Percentiles rank a stretch among this genome's conserved stretches.
These are phyloP conservation scores for Xylaria sp. DNA, from an alignment of 2,329 filamentous ascomycete genomes.

Conservation along the genomic window DNA sequence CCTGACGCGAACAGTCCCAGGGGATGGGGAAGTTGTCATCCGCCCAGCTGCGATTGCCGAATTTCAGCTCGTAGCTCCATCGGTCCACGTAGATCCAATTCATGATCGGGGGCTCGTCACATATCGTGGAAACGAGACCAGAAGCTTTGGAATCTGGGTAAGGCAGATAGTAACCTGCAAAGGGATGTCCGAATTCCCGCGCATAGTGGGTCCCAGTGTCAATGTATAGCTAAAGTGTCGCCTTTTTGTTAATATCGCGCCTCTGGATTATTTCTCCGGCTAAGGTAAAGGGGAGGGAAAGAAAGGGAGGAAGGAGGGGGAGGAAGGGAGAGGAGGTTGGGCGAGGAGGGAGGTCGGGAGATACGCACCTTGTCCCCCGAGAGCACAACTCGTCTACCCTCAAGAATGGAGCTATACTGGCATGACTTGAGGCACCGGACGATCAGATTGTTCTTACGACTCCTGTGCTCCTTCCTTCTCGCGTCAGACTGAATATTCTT, in stretches of 20 bases:
- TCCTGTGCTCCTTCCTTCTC: conserved; percentile 59
- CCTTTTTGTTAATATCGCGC: conserved; percentile 5
- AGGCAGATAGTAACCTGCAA: conserved; percentile 66
- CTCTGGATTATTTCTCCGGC: not conserved
- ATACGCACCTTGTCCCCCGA: conserved; percentile 55
- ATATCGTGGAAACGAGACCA: conserved; percentile 60
- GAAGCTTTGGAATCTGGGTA: conserved; percentile 61
- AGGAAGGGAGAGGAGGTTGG: not conserved
- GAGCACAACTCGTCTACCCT: conserved; percentile 58
- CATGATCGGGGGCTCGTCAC: conserved; percentile 59
- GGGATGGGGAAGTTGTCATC: conserved; percentile 58
- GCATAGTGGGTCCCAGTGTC: conserved; percentile 55
- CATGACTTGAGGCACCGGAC: conserved; percentile 61
- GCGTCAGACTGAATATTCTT: conserved; percentile 59
- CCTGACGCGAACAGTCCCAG: conserved; percentile 63
- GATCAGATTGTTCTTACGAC: conserved; percentile 59
- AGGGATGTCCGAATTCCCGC: conserved; percentile 58
- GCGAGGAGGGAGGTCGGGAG: not conserved
- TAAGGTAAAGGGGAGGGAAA: not conserved
- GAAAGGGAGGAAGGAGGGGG: no score
- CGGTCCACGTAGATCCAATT: conserved; percentile 62
- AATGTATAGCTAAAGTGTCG: conserved; percentile 55
- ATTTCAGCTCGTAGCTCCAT: conserved; percentile 57
- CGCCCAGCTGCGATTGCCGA: conserved; percentile 56
- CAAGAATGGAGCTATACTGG: conserved; percentile 55